Evolutionary conservation across 352 stramenopile genomes (phyloP).

Genomic region (Pythium phragmitis): DNA sequence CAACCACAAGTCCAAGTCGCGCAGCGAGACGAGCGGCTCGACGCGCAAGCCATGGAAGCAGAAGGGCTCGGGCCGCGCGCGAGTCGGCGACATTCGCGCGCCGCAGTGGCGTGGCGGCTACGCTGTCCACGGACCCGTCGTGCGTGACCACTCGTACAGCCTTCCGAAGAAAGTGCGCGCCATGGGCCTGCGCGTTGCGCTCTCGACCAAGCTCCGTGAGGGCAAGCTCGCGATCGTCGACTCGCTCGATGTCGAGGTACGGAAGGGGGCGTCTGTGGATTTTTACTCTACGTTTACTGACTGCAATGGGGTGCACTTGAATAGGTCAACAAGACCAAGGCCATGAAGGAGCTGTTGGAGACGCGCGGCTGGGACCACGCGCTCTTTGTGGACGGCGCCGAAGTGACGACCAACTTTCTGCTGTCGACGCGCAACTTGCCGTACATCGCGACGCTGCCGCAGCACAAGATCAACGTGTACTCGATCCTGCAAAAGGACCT

Average conservation of each 20-base stretch:
- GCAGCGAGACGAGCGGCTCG: constrained; percentile 83
- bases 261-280: no score
- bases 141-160: constrained; percentile 87
- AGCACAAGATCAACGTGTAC: constrained; percentile 91
- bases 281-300: neutral
- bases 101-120: constrained; percentile 87
- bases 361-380: constrained; percentile 83
- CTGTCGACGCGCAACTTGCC: constrained; percentile 85
- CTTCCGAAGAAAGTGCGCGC: constrained; percentile 87
- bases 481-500: constrained; percentile 89
- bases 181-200: constrained; percentile 80
- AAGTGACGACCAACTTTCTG: constrained; percentile 74
- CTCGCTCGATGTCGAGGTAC: constrained; percentile 70
- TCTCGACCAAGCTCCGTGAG: constrained; percentile 87
- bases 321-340: constrained; percentile 83
- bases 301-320: neutral
- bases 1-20: constrained; percentile 90
- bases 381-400: constrained; percentile 78
- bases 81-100: constrained; percentile 85
- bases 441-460: constrained; percentile 77
- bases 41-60: constrained; percentile 89
- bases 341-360: constrained; percentile 80
- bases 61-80: constrained; percentile 82
- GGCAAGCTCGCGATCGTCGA: constrained; percentile 84
- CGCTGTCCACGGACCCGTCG: constrained; percentile 78